Conservation (phyloP, 305 asterid genomes). For the Withania somnifera region DNA sequence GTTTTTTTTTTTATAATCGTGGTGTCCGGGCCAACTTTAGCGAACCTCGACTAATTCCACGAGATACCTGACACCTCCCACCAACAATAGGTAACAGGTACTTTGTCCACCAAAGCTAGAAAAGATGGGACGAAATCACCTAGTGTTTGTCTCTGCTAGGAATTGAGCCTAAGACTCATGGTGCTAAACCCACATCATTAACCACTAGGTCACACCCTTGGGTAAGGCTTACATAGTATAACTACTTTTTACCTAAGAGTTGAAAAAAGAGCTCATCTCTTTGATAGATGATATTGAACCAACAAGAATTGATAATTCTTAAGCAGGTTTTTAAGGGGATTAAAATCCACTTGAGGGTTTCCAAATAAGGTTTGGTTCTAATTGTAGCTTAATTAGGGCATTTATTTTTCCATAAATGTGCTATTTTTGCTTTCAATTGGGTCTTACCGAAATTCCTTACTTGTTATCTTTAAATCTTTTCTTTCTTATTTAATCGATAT, state of each 20-base stretch:
- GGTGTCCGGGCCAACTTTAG: too few relatives aligned
- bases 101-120: too few relatives aligned
- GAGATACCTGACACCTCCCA: too few relatives aligned
- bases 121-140: too few relatives aligned
- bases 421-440: background rate
- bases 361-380: background rate
- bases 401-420: background rate
- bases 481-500: background rate
- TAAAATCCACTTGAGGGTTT: background rate
- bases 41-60: too few relatives aligned
- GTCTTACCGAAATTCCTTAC: background rate
- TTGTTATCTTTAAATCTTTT: background rate
- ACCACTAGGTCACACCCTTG: too few relatives aligned
- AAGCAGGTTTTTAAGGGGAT: background rate
- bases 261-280: background rate
- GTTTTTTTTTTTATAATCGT: too few relatives aligned
- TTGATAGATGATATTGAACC: background rate
- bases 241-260: background rate
- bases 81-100: too few relatives aligned
- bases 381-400: background rate
- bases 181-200: too few relatives aligned
- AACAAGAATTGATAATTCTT: background rate
- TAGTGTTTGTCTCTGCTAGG: too few relatives aligned
- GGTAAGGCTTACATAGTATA: too few relatives aligned
- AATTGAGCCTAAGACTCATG: too few relatives aligned